Evolutionary conservation across 2,329 filamentous ascomycete species (phyloP).

Genomic region (Trichoderma breve): DNA sequence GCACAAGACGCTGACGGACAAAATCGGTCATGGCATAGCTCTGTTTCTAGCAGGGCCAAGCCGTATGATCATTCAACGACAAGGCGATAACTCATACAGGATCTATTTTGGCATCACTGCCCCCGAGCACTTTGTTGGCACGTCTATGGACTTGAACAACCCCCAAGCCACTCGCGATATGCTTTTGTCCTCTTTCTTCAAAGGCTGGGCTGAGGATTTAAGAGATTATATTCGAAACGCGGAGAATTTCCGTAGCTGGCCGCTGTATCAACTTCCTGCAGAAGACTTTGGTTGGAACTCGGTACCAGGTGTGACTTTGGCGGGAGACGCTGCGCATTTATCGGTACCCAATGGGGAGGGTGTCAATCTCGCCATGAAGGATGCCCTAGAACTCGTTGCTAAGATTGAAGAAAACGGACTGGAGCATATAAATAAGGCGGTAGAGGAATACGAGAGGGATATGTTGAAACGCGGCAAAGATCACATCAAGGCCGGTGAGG

Average conservation of each 20-base stretch:
- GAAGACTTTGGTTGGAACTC: not conserved
- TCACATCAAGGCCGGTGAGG: not conserved
- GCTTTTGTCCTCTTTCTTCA: not conserved
- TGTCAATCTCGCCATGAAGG: constrained; percentile 9
- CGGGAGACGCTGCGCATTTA: constrained; percentile 4
- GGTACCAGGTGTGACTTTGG: constrained; percentile 1
- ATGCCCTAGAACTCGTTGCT: not conserved
- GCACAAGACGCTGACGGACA: not conserved
- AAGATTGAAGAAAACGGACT: not conserved
- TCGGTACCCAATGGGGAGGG: constrained; percentile 3
- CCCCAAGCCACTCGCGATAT: not conserved
- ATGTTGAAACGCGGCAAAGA: not conserved
- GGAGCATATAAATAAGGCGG: not conserved
- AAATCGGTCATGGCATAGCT: constrained; percentile 5
- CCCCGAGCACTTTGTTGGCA: constrained; percentile 6
- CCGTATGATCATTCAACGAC: constrained; percentile 11
- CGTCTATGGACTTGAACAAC: not conserved
- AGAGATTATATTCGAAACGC: constrained; percentile 3
- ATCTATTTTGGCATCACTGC: constrained; percentile 9
- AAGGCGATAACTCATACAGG: constrained; percentile 3
- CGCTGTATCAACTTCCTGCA: constrained; percentile 1
- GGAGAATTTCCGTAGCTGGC: not conserved
- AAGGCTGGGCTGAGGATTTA: not conserved
- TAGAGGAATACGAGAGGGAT: constrained; percentile 4
- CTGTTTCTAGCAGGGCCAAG: constrained; percentile 3